Conservation (phyloP, 108 stramenopile species). For the Skeletonema potamos region DNA sequence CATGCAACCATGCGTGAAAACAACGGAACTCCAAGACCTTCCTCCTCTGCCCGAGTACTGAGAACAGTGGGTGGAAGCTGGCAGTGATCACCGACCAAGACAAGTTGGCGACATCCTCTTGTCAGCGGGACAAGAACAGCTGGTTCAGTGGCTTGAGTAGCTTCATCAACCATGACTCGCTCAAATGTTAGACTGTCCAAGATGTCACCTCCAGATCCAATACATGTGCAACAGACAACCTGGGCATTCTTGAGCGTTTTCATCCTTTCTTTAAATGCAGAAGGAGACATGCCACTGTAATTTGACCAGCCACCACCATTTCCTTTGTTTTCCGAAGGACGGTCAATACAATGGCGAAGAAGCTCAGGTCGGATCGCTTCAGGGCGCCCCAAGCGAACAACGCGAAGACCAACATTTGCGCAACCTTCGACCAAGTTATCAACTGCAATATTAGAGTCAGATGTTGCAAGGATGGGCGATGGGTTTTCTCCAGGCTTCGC, state of each 20-base stretch:
- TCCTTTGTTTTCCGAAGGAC: slow-evolving; percentile 62
- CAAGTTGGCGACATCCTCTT: slow-evolving; percentile 89
- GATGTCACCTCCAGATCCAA: slow-evolving; percentile 91
- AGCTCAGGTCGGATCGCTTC: slow-evolving; percentile 92
- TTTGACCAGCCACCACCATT: slow-evolving; percentile 26
- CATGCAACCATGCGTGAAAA: slow-evolving; percentile 91
- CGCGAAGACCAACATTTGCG: slow-evolving; percentile 83
- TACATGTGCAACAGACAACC: slow-evolving; percentile 94
- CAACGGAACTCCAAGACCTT: slow-evolving; percentile 84
- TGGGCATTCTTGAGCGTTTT: slow-evolving; percentile 84
- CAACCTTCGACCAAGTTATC: slow-evolving; percentile 97
- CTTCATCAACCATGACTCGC: slow-evolving; percentile 93
- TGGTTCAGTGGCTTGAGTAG: slow-evolving; percentile 92
- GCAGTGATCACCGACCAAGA: slow-evolving; percentile 97
- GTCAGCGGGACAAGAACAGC: slow-evolving; percentile 90
- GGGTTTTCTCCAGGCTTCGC: slow-evolving; percentile 62
- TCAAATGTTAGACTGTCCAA: slow-evolving; percentile 85
- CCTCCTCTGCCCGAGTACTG: slow-evolving; percentile 83
- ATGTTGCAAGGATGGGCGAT: slow-evolving; percentile 83
- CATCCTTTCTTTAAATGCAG: slow-evolving; percentile 79
- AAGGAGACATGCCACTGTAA: slow-evolving; percentile 48
- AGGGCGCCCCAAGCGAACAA: slow-evolving; percentile 91
- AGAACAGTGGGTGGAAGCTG: slow-evolving; percentile 94
- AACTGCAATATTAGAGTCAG: slow-evolving; percentile 97
- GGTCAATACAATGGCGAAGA: slow-evolving; percentile 85